These are phyloP conservation scores for Boletus reticulatus DNA, from an alignment of 768 basidiomycete genomes.

Conservation along the genomic window DNA sequence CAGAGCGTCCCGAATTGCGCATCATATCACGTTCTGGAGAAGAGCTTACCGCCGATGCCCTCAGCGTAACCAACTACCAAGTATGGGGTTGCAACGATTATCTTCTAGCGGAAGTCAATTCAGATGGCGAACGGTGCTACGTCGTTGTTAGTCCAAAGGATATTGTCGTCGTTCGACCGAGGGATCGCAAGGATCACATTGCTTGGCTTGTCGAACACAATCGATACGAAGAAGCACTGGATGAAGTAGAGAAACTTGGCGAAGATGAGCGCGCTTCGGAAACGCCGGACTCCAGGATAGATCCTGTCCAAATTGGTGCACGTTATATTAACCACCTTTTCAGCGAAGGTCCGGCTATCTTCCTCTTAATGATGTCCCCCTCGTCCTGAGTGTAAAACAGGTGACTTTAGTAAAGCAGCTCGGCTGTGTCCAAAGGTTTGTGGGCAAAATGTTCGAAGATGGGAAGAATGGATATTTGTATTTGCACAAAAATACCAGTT, in stretches of 20 bases:
- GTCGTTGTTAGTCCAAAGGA: constrained; percentile 86
- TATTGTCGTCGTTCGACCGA: constrained; percentile 79
- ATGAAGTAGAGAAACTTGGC: constrained; percentile 67
- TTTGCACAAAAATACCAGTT: constrained; percentile 82
- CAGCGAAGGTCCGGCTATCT: constrained; percentile 55
- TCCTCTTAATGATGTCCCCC: neutral
- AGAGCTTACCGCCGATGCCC: constrained; percentile 81
- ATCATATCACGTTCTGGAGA: constrained; percentile 89
- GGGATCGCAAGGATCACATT: constrained; percentile 89
- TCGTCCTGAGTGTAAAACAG: constrained; percentile 29
- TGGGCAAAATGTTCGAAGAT: constrained; percentile 71
- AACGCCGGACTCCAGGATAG: constrained; percentile 41
- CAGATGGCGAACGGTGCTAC: constrained; percentile 52
- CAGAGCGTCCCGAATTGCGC: constrained; percentile 91
- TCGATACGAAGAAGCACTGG: constrained; percentile 88
- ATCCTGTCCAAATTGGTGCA: constrained; percentile 71
- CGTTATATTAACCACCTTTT: constrained; percentile 88
- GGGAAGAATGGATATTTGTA: constrained; percentile 94
- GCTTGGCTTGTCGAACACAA: constrained; percentile 86
- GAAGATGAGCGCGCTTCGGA: constrained; percentile 30
- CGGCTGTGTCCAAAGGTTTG: constrained; percentile 82
- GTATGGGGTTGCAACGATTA: constrained; percentile 94
- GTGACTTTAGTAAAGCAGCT: constrained; percentile 76
- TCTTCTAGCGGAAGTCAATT: constrained; percentile 52
- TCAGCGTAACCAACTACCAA: constrained; percentile 76